Base-by-base conservation (phyloP, 345 rosid species). In the Adansonia digitata region DNA sequence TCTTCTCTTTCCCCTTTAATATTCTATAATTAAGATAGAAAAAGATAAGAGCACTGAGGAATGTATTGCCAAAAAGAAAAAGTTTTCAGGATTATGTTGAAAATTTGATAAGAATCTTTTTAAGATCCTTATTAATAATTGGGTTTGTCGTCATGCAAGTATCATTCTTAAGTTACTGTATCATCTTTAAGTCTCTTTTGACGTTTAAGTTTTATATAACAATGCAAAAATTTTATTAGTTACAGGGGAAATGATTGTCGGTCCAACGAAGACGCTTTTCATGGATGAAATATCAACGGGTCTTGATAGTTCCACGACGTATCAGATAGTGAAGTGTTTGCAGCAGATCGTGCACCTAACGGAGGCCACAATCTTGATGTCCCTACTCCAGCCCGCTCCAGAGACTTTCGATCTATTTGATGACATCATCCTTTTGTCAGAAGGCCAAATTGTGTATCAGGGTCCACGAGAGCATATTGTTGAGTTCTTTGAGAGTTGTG, bases 271-370 rank as follows among this genome's bases (percentile, higher is more conserved):
- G 77, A 86, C 96, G 24, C 45, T 95, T 62, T 91, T 86, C 78
- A 95, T 95, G 98, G 99, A 95, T 70, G 99, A 93, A 80, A 95
- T 91, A 84, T 92, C 99, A 13, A 95, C 96, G 0, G 99, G 97
- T 46, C 82, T 93, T 46, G 99, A 95, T 77, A 91, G 98, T 84
- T 93, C 98, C 74, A 94, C 98, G 1, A 87, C 99, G 9, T 91
- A 56, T 55, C 99, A 93, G 73, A 91, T 95, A 24, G 96, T 95
- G 76, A 93, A 91, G 82, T 93, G 97, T 69, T 77, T 91, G 79
- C 93, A 91, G 79, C 95, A 90, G 77, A 82, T 94, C 26, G 97
- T 84, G 22, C 96, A 89, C 78, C 84, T 82, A 31, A 90, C 90
- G 0, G 91, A 92, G 37, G 97, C 88, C 34, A 90, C 98, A 27